Conservation (phyloP, 345 rosid species). For the Arabis alpina region DNA sequence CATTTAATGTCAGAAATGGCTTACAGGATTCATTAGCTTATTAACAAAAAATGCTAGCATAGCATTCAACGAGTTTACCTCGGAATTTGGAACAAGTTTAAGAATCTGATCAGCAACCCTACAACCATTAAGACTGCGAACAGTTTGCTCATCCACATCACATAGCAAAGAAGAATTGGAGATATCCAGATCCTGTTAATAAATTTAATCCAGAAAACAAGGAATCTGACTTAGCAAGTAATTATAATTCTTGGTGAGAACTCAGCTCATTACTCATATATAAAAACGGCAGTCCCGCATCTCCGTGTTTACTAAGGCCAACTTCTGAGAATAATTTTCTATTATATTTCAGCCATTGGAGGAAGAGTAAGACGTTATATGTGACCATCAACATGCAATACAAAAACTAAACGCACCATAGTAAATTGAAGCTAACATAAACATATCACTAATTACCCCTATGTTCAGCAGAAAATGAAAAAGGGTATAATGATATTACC, state of each 20-base stretch:
- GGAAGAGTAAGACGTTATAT: not conserved
- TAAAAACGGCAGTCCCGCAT: conserved; percentile 16
- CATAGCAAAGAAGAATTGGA: conserved; percentile 63
- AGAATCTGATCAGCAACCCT: conserved; percentile 96
- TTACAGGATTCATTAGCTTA: conserved; percentile 12
- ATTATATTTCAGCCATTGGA: not conserved
- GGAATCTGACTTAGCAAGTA: conserved; percentile 15
- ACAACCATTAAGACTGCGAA: conserved; percentile 93
- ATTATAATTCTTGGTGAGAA: not conserved
- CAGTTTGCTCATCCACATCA: conserved; percentile 83
- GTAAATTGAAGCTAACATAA: not conserved
- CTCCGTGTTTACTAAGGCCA: not conserved
- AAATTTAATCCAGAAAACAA: conserved; percentile 24
- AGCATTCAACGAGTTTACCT: conserved; percentile 52
- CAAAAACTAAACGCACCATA: not conserved
- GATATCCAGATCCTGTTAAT: conserved; percentile 77
- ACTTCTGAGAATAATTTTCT: not conserved
- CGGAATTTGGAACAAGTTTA: conserved; percentile 78
- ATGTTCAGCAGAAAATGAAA: not conserved
- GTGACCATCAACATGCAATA: conserved; percentile 7
- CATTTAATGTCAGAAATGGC: conserved; percentile 14
- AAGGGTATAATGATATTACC: conserved; percentile 47
- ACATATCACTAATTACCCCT: not conserved
- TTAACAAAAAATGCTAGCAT: not conserved
- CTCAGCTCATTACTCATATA: conserved; percentile 6